Evolutionary conservation across 768 basidiomycete species (phyloP), one percentile per base, ranked within the genome.

Genomic region (Suillus subluteus): DNA sequence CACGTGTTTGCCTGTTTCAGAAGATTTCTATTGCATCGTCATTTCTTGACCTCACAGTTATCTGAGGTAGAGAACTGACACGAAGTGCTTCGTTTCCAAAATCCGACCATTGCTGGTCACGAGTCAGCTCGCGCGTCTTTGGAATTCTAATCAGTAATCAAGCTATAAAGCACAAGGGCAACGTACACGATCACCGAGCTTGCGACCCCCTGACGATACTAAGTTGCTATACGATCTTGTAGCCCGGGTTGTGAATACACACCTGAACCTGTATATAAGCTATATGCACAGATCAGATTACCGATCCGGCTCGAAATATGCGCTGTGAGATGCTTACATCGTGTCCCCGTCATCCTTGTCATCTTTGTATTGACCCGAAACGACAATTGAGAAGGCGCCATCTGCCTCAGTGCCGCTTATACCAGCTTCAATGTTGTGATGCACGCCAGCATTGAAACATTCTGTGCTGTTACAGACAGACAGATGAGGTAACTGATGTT

Each of bases 231-330:
- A 18, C 8, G 16, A 16, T 18, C 11, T 41, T 59, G 58, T 59
- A 30, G 40, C 23, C 40, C 16, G 18, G 0, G 11, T 18, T 16
- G 11, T 21, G 11, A 59, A 21, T 30, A 59, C 58, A 18, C 30
- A 69, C 68, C 68, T 67, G 67, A 5, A 7, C 75, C 75, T 16
- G 75, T 75, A 58, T 76, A 76, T 12, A 78, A 67, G 9, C 75
- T 76, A 40, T 26, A 30, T 41, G 59, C 23, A 40, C 30, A 69
- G 48, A 69, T 68, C 35, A 11, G n/a, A 12, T 32, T 64, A 26
- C 13, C 18, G 0, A 26, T 40, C n/a, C 4, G 21, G 18, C 18
- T 43, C 43, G 7, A 43, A 43, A 43, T 38, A 38, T 11, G 11
- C 37, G 37, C 37, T 11, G 37, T 38, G 9, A 38, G 9, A 38